These are phyloP conservation scores for Gynochthodes officinalis DNA, from an alignment of 257 asterid genomes.

Conservation along the genomic window DNA sequence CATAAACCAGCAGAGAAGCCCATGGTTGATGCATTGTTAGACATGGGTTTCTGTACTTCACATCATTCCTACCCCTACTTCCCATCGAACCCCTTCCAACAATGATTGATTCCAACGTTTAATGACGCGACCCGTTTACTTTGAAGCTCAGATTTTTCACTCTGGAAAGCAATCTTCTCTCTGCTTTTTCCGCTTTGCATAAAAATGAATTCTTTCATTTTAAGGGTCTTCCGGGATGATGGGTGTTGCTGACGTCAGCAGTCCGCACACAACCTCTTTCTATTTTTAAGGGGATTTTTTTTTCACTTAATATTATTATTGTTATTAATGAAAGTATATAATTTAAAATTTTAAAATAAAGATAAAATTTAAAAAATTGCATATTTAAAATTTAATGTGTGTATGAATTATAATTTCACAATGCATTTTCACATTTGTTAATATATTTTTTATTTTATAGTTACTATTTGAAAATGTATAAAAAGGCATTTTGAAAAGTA, in stretches of 20 bases:
- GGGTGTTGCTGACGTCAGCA: too few species aligned
- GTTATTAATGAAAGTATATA: too few species aligned
- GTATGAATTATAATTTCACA: too few species aligned
- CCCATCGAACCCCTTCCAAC: slow-evolving; percentile 32
- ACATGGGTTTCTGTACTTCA: slow-evolving; percentile 77
- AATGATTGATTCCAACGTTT: not conserved
- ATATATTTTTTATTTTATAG: too few species aligned
- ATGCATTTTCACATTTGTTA: too few species aligned
- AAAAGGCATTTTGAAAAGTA: too few species aligned
- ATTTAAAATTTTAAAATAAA: not conserved
- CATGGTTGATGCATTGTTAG: slow-evolving; percentile 98
- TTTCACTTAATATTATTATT: too few species aligned
- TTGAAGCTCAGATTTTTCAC: not conserved
- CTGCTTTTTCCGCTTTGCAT: not conserved
- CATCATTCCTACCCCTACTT: slow-evolving; percentile 30
- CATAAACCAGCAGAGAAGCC: slow-evolving; percentile 91
- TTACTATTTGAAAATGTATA: too few species aligned
- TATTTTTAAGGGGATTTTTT: too few species aligned
- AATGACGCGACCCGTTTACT: not conserved
- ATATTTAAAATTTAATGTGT: too few species aligned
- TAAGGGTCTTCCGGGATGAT: not conserved
- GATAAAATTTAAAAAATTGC: too few species aligned
- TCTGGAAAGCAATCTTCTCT: not conserved
- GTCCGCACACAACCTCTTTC: too few species aligned
- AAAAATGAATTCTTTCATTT: not conserved